phyloP scores from a whole-genome alignment of 2,329 filamentous ascomycete genomes.

The Aureobasidium leucospermi region DNA sequence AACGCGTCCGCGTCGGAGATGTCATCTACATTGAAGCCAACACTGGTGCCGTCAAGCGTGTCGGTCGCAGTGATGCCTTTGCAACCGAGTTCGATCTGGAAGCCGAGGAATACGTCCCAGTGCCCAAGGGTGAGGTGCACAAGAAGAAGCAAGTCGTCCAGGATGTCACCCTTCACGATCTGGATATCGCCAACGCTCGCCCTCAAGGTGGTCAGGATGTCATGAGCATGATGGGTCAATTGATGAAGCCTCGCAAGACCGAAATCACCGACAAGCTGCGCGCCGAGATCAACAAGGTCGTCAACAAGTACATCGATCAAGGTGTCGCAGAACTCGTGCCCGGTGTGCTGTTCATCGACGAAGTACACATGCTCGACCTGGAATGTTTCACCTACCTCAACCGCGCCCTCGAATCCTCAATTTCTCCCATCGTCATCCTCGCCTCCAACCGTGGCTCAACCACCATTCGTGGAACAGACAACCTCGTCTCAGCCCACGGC shows the following conservation, averaged over 20 bases:
- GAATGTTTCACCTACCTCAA: slow-evolving; percentile 99
- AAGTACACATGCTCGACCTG: slow-evolving; percentile 99
- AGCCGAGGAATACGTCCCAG: slow-evolving; percentile 97
- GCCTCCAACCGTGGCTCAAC: slow-evolving; percentile 95
- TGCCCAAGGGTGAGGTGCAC: slow-evolving; percentile 97
- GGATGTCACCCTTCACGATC: slow-evolving; percentile 92
- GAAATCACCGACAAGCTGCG: slow-evolving; percentile 98
- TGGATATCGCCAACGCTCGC: slow-evolving; percentile 90
- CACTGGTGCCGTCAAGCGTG: slow-evolving; percentile 94
- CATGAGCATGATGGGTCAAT: slow-evolving; percentile 99
- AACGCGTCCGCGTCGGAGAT: slow-evolving; percentile 90
- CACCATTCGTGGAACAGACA: slow-evolving; percentile 69
- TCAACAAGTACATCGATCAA: slow-evolving; percentile 98
- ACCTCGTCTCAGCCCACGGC: slow-evolving; percentile 70
- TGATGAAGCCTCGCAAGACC: slow-evolving; percentile 99
- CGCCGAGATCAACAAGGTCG: slow-evolving; percentile 96
- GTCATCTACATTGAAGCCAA: slow-evolving; percentile 99
- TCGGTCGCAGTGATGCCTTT: slow-evolving; percentile 92
- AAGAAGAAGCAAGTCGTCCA: slow-evolving; percentile 99
- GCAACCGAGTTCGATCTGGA: slow-evolving; percentile 98
- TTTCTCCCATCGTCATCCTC: slow-evolving; percentile 94
- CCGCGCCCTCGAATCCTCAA: slow-evolving; percentile 88
- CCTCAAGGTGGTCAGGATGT: slow-evolving; percentile 98
- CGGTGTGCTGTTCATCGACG: slow-evolving; percentile 95
- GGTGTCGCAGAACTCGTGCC: slow-evolving; percentile 97